Conservation (phyloP, 208 protist genomes). For the Angomonas desouzai region DNA sequence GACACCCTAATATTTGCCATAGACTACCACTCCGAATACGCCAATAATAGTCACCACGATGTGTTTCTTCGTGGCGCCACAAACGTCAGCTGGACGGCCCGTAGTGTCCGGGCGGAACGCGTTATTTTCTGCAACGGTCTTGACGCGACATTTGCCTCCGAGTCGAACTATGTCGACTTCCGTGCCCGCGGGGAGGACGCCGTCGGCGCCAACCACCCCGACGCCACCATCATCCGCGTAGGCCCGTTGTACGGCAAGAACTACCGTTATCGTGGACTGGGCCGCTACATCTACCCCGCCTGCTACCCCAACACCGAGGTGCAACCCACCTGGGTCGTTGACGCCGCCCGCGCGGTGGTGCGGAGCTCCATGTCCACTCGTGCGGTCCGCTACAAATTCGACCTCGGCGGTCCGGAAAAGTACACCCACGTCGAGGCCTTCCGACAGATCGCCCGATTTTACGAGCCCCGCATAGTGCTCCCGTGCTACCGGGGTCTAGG, state of each 20-base stretch:
- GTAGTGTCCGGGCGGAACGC: constrained; percentile 83
- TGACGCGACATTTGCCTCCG: constrained; percentile 89
- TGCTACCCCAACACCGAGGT: constrained; percentile 84
- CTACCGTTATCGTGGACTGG: constrained; percentile 88
- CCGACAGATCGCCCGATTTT: constrained; percentile 66
- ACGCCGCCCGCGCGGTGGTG: constrained; percentile 83
- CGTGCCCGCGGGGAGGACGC: constrained; percentile 86
- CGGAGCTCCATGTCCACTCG: constrained; percentile 77
- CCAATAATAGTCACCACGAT: constrained; percentile 91
- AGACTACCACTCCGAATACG: constrained; percentile 87
- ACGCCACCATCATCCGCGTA: constrained; percentile 87
- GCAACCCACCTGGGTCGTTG: constrained; percentile 91
- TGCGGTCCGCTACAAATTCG: constrained; percentile 88
- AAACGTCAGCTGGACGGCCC: constrained; percentile 89
- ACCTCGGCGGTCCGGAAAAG: constrained; percentile 89
- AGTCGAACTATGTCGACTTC: constrained; percentile 91
- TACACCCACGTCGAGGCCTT: constrained; percentile 82
- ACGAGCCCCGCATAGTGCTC: constrained; percentile 67
- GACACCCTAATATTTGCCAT: constrained; percentile 91
- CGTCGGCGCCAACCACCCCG: constrained; percentile 85
- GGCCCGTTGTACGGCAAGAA: constrained; percentile 85
- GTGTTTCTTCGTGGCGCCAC: constrained; percentile 85
- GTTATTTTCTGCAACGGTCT: constrained; percentile 90
- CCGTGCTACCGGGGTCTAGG: constrained; percentile 82
- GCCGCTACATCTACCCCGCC: constrained; percentile 86